Percentiles rank a stretch among this genome's conserved stretches.
Evolutionary conservation across 257 asterid genomes (phyloP).

Genomic region (Scutellaria galericulata): DNA sequence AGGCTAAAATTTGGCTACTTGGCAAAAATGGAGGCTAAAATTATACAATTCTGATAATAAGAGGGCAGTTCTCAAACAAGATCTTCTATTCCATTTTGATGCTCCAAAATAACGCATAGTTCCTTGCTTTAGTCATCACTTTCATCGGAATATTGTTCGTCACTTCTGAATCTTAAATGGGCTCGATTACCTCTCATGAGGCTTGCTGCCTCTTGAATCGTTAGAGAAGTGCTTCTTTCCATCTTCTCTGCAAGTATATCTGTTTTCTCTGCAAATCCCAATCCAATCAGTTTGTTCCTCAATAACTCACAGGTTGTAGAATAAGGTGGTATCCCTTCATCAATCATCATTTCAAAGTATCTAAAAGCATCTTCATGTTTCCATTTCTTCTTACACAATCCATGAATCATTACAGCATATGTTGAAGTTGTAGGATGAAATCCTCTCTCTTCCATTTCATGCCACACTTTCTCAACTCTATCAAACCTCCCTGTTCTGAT

Average conservation of each 20-base stretch:
- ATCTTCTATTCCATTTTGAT: too few relatives aligned
- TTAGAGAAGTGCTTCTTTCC: slow-evolving; percentile 70
- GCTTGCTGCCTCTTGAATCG: slow-evolving; percentile 59
- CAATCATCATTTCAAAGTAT: slow-evolving; percentile 84
- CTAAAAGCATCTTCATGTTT: slow-evolving; percentile 77
- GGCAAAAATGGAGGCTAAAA: too few relatives aligned
- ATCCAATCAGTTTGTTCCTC: slow-evolving; percentile 74
- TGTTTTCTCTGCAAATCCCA: slow-evolving; percentile 64
- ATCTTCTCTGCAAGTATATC: slow-evolving; percentile 85
- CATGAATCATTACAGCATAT: slow-evolving; percentile 85
- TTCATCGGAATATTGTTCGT: slow-evolving; percentile 58
- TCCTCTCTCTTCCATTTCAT: slow-evolving; percentile 67
- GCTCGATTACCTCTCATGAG: slow-evolving; percentile 65
- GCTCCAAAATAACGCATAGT: too few relatives aligned
- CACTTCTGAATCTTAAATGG: slow-evolving; percentile 34
- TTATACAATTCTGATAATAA: too few relatives aligned
- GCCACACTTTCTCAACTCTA: slow-evolving; percentile 71
- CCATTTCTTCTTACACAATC: slow-evolving; percentile 75
- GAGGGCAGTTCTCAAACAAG: too few relatives aligned
- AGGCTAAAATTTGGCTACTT: too few relatives aligned
- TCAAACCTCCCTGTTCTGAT: slow-evolving; percentile 83
- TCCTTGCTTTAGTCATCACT: slow-evolving; percentile 40
- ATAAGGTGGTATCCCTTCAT: slow-evolving; percentile 90
- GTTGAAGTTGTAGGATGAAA: slow-evolving; percentile 84
- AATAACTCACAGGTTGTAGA: slow-evolving; percentile 58